Percentiles rank a stretch among this genome's conserved stretches.
Evolutionary conservation across 140 eudicot species (phyloP).

Genomic region (Stevia rebaudiana): DNA sequence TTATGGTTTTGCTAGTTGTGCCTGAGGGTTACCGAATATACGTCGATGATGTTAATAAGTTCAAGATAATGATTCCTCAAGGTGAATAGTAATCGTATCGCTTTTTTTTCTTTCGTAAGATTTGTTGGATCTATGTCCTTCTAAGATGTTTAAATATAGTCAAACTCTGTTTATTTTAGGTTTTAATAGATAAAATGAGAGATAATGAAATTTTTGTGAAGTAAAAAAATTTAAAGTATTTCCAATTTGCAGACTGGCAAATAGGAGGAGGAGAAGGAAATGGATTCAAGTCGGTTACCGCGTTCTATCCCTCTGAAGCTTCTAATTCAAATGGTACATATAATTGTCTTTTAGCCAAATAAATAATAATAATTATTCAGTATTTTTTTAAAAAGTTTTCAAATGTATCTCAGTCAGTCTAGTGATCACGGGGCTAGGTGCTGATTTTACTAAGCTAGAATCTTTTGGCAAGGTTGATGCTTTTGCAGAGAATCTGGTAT

Average conservation of each 20-base stretch:
- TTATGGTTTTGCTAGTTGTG: slow-evolving; percentile 28
- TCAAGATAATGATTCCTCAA: slow-evolving; percentile 68
- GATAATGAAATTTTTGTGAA: neutral
- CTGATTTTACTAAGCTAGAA: slow-evolving; percentile 88
- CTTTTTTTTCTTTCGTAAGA: neutral
- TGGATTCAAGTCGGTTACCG: slow-evolving; percentile 70
- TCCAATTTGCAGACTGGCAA: slow-evolving; percentile 52
- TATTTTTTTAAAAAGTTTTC: slow-evolving; percentile 8
- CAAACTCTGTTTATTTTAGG: neutral
- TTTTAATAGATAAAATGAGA: neutral
- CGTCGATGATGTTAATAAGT: slow-evolving; percentile 87
- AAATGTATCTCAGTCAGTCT: slow-evolving; percentile 59
- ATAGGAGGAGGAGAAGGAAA: slow-evolving; percentile 79
- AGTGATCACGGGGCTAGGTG: slow-evolving; percentile 87
- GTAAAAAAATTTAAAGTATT: neutral
- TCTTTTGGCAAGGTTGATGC: slow-evolving; percentile 97
- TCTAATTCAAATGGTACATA: slow-evolving; percentile 70
- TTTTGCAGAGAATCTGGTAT: slow-evolving; percentile 84
- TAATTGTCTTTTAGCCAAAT: neutral
- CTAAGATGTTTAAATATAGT: neutral
- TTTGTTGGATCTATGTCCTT: neutral
- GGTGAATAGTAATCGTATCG: slow-evolving; percentile 35
- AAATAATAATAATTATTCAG: neutral
- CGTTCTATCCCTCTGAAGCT: slow-evolving; percentile 77
- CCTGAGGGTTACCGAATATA: slow-evolving; percentile 57